phyloP scores from a whole-genome alignment of 2,329 filamentous ascomycete genomes.

The Phyllosticta citriasiana region DNA sequence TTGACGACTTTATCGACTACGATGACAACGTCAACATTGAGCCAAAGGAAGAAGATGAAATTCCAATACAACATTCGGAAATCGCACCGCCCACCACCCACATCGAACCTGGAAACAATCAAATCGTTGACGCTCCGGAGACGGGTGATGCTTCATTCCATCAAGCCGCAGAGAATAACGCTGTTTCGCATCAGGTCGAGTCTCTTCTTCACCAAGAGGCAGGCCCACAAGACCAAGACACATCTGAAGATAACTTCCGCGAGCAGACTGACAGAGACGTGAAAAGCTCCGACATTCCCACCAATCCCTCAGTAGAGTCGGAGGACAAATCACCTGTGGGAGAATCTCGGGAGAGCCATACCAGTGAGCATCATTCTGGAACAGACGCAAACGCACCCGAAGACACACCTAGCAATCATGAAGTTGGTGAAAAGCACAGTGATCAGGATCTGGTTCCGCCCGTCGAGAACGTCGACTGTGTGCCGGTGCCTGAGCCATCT shows the following conservation, averaged over 20 bases:
- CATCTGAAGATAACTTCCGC: not conserved
- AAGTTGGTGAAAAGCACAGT: not conserved
- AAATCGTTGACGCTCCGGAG: not conserved
- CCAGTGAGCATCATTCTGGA: not conserved
- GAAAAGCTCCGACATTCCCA: not conserved
- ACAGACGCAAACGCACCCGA: not conserved
- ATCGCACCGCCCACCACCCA: not conserved
- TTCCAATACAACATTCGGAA: not conserved
- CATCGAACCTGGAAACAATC: not conserved
- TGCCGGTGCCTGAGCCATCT: not conserved
- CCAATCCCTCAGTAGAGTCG: not conserved
- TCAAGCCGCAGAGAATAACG: not conserved
- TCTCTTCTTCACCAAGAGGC: not conserved
- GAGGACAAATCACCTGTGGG: not conserved
- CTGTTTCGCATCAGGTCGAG: not conserved
- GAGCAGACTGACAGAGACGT: not conserved
- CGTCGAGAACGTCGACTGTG: not conserved
- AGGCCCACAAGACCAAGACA: not conserved
- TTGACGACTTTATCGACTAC: constrained; percentile 10
- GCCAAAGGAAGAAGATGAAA: not conserved
- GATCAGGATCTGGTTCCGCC: not conserved
- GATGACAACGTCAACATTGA: constrained; percentile 7
- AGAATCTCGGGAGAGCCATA: not conserved
- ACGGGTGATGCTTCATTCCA: not conserved
- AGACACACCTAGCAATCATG: not conserved